These are phyloP conservation scores for Cercophora scortea DNA, from an alignment of 495 filamentous ascomycete species.

Conservation along the genomic window DNA sequence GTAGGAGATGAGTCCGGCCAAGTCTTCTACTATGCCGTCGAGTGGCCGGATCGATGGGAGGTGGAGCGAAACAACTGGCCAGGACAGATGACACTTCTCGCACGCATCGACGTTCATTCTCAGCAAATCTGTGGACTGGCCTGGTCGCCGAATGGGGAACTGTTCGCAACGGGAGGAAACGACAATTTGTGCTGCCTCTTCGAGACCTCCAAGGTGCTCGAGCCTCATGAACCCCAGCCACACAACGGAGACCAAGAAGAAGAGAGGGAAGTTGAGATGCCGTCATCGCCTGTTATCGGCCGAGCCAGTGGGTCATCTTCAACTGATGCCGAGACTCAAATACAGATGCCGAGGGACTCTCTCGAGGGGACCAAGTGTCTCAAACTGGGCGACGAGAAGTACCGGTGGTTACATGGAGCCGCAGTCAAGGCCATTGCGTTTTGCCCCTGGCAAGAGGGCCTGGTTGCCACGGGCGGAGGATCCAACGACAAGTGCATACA, in stretches of 20 bases:
- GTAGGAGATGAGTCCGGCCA: constrained; percentile 83
- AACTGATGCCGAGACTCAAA: background rate
- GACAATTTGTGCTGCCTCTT: constrained; percentile 87
- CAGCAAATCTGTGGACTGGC: constrained; percentile 90
- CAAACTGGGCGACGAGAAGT: constrained; percentile 50
- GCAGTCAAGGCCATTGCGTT: constrained; percentile 97
- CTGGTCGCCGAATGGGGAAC: constrained; percentile 70
- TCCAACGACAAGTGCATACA: constrained; percentile 93
- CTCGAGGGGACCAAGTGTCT: constrained; percentile 16
- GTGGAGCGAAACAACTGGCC: constrained; percentile 56
- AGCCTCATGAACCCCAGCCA: background rate
- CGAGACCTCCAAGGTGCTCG: constrained; percentile 54
- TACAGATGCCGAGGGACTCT: background rate
- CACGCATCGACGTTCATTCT: constrained; percentile 67
- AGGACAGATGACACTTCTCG: constrained; percentile 69
- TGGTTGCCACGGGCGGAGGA: constrained; percentile 88
- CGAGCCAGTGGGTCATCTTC: too few relatives aligned
- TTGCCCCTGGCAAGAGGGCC: constrained; percentile 84
- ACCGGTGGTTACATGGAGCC: constrained; percentile 71
- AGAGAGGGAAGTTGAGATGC: background rate
- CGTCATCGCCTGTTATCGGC: background rate
- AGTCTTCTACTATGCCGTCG: constrained; percentile 81
- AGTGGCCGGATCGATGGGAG: constrained; percentile 65
- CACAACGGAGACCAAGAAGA: background rate
- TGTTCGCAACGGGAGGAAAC: constrained; percentile 85